Evolutionary conservation across 2,329 filamentous ascomycete species (phyloP).

Genomic region (Lasiodiplodia citricola): DNA sequence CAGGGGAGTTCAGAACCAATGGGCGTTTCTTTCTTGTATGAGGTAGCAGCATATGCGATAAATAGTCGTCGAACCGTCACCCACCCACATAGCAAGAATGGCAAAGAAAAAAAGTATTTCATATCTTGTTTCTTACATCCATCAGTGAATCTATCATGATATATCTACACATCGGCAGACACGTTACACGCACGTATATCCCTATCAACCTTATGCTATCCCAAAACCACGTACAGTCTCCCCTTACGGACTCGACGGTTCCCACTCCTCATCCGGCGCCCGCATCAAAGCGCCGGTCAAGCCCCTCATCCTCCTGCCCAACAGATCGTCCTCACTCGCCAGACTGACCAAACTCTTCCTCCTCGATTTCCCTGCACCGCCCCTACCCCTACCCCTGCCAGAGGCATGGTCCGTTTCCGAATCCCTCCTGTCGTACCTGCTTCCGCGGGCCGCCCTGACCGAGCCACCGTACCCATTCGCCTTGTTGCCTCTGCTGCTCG

Average conservation of each 20-base stretch:
- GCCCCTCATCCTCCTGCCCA: slow-evolving; percentile 55
- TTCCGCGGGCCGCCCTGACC: slow-evolving; percentile 8
- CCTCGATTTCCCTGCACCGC: slow-evolving; percentile 33
- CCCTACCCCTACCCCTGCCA: slow-evolving; percentile 2
- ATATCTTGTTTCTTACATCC: not conserved
- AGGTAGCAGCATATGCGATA: too few relatives aligned
- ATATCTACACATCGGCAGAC: not conserved
- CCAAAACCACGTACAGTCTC: not conserved
- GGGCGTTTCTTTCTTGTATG: too few relatives aligned
- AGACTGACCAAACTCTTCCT: slow-evolving; percentile 52
- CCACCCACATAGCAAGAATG: not conserved
- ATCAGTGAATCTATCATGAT: not conserved
- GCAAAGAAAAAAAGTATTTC: not conserved
- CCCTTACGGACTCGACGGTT: slow-evolving; percentile 22
- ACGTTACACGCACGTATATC: not conserved
- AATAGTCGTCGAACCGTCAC: too few relatives aligned
- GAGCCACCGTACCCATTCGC: slow-evolving; percentile 1
- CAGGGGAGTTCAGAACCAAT: fast-evolving
- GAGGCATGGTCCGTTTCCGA: slow-evolving; percentile 10
- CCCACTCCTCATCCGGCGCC: slow-evolving; percentile 22
- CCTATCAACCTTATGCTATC: not conserved
- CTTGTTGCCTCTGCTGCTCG: slow-evolving; percentile 30
- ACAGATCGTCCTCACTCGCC: slow-evolving; percentile 54
- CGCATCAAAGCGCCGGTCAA: slow-evolving; percentile 50
- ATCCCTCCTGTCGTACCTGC: slow-evolving; percentile 1